Percentiles rank a stretch among this genome's conserved stretches.
Evolutionary conservation across 2,329 filamentous ascomycete genomes (phyloP).

Genomic region (Lecanicillium sp.): DNA sequence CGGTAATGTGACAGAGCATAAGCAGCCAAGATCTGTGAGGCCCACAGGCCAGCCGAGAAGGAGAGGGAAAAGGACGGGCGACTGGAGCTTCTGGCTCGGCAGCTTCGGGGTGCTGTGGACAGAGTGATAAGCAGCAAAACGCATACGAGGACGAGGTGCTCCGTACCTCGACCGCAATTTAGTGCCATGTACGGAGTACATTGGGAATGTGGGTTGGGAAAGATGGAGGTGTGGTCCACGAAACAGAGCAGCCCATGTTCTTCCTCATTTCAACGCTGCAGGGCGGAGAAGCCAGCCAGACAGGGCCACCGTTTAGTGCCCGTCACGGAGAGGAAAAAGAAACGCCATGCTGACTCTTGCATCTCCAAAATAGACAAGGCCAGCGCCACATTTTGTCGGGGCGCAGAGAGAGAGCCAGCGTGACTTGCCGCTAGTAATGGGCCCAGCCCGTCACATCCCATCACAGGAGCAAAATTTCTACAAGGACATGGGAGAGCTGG

Average conservation of each 20-base stretch:
- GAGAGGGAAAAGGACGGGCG: background rate
- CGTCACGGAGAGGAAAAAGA: background rate
- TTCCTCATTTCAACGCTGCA: slow-evolving; percentile 11
- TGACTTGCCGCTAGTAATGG: background rate
- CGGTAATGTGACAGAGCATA: background rate
- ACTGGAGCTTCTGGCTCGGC: slow-evolving; percentile 4
- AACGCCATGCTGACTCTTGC: slow-evolving; percentile 8
- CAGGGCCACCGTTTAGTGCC: no score
- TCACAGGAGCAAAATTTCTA: slow-evolving; percentile 11
- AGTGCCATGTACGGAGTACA: no score
- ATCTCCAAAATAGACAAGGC: background rate
- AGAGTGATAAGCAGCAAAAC: background rate
- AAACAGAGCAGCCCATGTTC: slow-evolving; percentile 1
- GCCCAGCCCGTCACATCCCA: slow-evolving; percentile 2
- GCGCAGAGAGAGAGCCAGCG: background rate
- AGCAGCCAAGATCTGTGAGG: slow-evolving; percentile 12
- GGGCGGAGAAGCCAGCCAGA: background rate
- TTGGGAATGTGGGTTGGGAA: no score
- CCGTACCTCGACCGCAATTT: no score
- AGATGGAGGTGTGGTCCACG: background rate
- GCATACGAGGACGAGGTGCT: background rate
- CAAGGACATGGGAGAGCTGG: slow-evolving; percentile 1
- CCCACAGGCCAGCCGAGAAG: slow-evolving; percentile 4
- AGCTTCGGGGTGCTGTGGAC: no score
- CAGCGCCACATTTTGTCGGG: slow-evolving; percentile 10